phyloP scores from a whole-genome alignment of 805 yeast species.

The Kockiozyma suomiensis region DNA sequence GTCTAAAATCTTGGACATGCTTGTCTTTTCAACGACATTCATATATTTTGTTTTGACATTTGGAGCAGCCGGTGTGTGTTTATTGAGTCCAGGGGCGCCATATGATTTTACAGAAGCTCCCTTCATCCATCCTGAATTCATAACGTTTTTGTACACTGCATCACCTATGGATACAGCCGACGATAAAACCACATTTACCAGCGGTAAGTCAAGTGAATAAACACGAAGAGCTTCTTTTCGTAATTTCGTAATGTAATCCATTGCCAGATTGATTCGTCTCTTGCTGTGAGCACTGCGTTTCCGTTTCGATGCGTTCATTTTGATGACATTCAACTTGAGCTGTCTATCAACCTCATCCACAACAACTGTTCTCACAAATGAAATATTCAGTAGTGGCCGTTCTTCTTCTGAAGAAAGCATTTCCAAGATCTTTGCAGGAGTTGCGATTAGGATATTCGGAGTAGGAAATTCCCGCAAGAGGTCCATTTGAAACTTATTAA shows the following conservation, averaged over 20 bases:
- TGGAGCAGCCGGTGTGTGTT: background rate
- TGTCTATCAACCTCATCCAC: conserved; percentile 35
- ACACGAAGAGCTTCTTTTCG: conserved; percentile 1
- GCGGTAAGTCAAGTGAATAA: conserved; percentile 20
- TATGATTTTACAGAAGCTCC: background rate
- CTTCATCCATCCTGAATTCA: background rate
- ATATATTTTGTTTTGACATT: background rate
- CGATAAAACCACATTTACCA: conserved; percentile 7
- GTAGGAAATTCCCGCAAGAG: conserved; percentile 30
- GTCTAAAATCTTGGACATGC: background rate
- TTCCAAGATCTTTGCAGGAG: conserved; percentile 57
- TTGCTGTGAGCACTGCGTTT: background rate
- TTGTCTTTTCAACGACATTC: background rate
- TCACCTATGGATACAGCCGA: conserved; percentile 9
- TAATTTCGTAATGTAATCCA: conserved; percentile 10
- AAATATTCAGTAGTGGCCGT: conserved; percentile 12
- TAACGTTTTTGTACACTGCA: background rate
- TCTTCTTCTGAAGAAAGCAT: conserved; percentile 25
- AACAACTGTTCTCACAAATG: conserved; percentile 26
- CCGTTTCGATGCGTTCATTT: background rate
- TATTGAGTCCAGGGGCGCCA: conserved; percentile 1
- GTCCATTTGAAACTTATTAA: conserved; percentile 37
- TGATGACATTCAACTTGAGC: conserved; percentile 7
- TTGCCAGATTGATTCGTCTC: conserved; percentile 1
- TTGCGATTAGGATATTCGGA: conserved; percentile 56